Evolutionary conservation across 345 rosid genomes (phyloP).

Genomic region (Viola odorata): DNA sequence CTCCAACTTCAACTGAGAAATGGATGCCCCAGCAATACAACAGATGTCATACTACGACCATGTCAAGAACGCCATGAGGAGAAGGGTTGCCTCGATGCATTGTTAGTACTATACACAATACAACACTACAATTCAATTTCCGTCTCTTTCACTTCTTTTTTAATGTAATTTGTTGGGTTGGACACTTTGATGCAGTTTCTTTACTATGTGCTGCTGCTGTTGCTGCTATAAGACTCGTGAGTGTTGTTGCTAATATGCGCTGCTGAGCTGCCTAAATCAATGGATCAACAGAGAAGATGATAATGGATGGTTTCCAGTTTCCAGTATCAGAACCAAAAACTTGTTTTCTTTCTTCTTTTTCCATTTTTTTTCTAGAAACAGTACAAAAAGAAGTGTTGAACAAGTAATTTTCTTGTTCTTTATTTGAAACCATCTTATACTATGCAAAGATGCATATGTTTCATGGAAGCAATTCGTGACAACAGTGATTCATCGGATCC

Average conservation of each 20-base stretch:
- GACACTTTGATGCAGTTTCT: constrained; percentile 6
- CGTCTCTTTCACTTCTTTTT: background rate
- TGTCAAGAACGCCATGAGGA: constrained; percentile 24
- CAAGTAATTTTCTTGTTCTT: background rate
- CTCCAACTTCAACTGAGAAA: background rate
- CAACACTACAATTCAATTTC: background rate
- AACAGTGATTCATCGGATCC: too few relatives aligned
- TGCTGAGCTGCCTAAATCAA: constrained; percentile 7
- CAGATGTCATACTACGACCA: constrained; percentile 24
- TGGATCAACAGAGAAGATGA: background rate
- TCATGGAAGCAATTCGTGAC: background rate
- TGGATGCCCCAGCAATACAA: constrained; percentile 26
- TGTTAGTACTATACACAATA: constrained; percentile 17
- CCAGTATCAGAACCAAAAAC: background rate
- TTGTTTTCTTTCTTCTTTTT: background rate
- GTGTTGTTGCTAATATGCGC: constrained; percentile 3
- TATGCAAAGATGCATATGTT: background rate
- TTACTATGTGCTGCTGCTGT: constrained; percentile 18
- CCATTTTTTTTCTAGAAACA: background rate
- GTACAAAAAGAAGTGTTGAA: background rate
- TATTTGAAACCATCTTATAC: background rate
- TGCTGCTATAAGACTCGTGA: constrained; percentile 21
- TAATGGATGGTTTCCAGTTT: too few relatives aligned
- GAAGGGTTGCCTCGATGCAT: constrained; percentile 34
- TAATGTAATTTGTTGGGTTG: background rate